Evolutionary conservation across 495 filamentous ascomycete species (phyloP), one percentile per base, ranked within the genome.

Genomic region (Daldinia childiae): DNA sequence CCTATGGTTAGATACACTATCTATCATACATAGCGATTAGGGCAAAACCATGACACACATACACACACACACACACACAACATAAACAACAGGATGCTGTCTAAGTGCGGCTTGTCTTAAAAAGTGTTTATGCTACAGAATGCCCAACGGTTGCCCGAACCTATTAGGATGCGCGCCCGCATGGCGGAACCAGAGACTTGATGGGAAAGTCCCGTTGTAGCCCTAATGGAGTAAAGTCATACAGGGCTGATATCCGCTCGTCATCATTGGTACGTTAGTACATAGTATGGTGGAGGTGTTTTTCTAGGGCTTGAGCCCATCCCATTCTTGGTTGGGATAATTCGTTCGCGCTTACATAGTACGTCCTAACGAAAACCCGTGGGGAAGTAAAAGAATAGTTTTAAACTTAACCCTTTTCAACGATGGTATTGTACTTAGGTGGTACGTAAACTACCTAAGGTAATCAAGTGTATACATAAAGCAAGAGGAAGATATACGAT

Each of bases 251-350:
- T 56, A 41, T 56, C 45, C 17, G 43, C n/a, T n/a, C 43, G 50
- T 30, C 58, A 52, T 67, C 56, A 67, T 68, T 72, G 64, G 59
- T 68, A 64, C 64, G 58, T 64, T 56, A 54, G 50, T 11, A 17
- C 7, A 21, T 56, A 54, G 50, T 11, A 17, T 3, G 30, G 63
- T 66, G 41, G 24, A 17, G 30, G 29, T 4, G 14, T 29, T 36
- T 36, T 57, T 30, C 17, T 57, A 57, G 54, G 54, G 54, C 30
- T 36, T 4, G 12, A 36, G 34, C 34, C 34, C 34, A 36, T 36
- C 11, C 34, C 34, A 3, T 36, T 36, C 34, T 36, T 36, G 34
- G 34, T 36, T 57, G 34, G 12, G n/a, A 57, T n/a, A 21, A 24
- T 48, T 48, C 43, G 43, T 48, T 48, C 43, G 43, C 43, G 19